A percentile compares a stretch with the other conserved stretches of the same genome.
Evolutionary conservation across 192 early-diverging fungal genomes (phyloP).

Genomic region (Umbelopsis isabellina): DNA sequence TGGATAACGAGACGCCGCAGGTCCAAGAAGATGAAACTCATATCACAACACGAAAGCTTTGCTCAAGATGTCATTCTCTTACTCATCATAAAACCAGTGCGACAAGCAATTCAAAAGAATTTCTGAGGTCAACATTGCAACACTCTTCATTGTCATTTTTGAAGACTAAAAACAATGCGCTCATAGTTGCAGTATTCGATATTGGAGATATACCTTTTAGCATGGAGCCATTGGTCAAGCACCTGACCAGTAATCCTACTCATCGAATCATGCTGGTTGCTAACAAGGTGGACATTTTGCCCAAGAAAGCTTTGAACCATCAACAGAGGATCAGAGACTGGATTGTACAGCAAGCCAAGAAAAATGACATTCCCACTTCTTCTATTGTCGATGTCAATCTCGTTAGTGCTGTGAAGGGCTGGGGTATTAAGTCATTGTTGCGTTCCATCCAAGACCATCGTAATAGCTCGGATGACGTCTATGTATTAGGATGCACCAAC

Average conservation of each 20-base stretch:
- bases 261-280: constrained; percentile 61
- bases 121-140: constrained; percentile 50
- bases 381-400: constrained; percentile 49
- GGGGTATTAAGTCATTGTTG: constrained; percentile 53
- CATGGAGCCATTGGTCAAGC: constrained; percentile 49
- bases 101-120: constrained; percentile 12
- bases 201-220: constrained; percentile 71
- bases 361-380: constrained; percentile 35
- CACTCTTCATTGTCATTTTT: constrained; percentile 58
- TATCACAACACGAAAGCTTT: constrained; percentile 48
- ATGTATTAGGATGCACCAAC: constrained; percentile 74
- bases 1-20: not conserved
- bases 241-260: constrained; percentile 39
- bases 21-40: constrained; percentile 18
- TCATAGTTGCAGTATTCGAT: constrained; percentile 67
- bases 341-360: constrained; percentile 50
- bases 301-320: constrained; percentile 47
- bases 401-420: constrained; percentile 64
- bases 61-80: constrained; percentile 70
- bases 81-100: constrained; percentile 52
- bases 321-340: constrained; percentile 56
- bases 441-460: constrained; percentile 47
- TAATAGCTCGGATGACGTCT: constrained; percentile 56
- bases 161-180: constrained; percentile 49
- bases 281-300: constrained; percentile 76